These are phyloP conservation scores for Carex myosuroides DNA, from an alignment of 176 grass and related monocot genomes.

Conservation along the genomic window DNA sequence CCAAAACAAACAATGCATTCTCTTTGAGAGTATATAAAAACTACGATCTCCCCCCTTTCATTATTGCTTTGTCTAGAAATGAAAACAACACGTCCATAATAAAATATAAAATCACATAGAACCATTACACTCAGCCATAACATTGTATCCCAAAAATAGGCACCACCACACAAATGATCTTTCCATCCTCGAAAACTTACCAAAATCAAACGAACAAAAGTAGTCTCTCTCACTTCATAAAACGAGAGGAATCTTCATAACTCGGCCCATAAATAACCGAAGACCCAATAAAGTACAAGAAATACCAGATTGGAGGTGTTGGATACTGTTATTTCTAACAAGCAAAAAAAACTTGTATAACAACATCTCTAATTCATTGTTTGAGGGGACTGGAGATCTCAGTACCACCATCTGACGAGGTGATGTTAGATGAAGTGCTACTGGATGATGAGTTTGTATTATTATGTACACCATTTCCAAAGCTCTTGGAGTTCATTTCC, in stretches of 20 bases:
- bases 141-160: background rate
- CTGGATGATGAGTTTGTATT: slow-evolving; percentile 38
- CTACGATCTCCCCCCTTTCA: background rate
- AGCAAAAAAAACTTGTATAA: slow-evolving; percentile 17
- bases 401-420: slow-evolving; percentile 35
- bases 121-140: background rate
- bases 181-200: background rate
- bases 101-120: background rate
- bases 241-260: slow-evolving; percentile 5
- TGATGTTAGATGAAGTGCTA: slow-evolving; percentile 55
- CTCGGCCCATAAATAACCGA: background rate
- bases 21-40: background rate
- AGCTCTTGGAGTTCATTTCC: slow-evolving; percentile 51
- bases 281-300: slow-evolving; percentile 4
- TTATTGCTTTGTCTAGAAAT: background rate
- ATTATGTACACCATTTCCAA: slow-evolving; percentile 55
- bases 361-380: slow-evolving; percentile 38
- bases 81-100: background rate
- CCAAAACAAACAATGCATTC: background rate
- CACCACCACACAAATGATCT: background rate
- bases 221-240: background rate
- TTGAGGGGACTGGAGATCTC: slow-evolving; percentile 56
- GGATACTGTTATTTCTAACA: slow-evolving; percentile 3
- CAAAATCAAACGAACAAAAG: background rate
- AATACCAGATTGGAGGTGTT: slow-evolving; percentile 12